These are phyloP conservation scores for Glutinoglossum americanum DNA, from an alignment of 495 filamentous ascomycete species.

Conservation along the genomic window DNA sequence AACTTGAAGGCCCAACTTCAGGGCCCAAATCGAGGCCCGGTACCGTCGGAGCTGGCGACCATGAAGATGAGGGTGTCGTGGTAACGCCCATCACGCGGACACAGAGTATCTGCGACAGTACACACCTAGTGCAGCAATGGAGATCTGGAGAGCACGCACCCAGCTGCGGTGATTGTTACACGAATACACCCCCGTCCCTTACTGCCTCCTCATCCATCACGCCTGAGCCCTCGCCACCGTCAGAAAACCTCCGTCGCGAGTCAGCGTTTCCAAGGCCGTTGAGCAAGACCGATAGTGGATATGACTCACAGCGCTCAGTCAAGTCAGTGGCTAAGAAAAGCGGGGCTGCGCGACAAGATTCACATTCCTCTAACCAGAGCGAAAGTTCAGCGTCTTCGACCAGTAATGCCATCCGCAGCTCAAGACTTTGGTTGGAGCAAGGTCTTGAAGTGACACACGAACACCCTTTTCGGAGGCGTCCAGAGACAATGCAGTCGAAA, in stretches of 20 bases:
- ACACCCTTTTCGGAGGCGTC: not conserved
- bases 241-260: not conserved
- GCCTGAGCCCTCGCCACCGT: not conserved
- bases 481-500: not conserved
- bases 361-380: not conserved
- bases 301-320: constrained; percentile 3
- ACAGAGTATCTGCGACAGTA: not conserved
- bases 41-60: not conserved
- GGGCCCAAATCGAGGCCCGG: not conserved
- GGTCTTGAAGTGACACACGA: not conserved
- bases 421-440: not conserved
- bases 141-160: not conserved
- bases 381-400: not conserved
- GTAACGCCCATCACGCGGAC: not conserved
- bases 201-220: not conserved
- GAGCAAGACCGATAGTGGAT: constrained; percentile 5
- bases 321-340: not conserved
- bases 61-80: not conserved
- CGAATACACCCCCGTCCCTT: no score
- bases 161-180: not conserved
- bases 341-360: not conserved
- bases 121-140: not conserved
- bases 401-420: not conserved
- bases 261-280: not conserved
- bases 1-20: not conserved